Conservation (phyloP, 352 stramenopile species). For the Phytophthora pinifolia region DNA sequence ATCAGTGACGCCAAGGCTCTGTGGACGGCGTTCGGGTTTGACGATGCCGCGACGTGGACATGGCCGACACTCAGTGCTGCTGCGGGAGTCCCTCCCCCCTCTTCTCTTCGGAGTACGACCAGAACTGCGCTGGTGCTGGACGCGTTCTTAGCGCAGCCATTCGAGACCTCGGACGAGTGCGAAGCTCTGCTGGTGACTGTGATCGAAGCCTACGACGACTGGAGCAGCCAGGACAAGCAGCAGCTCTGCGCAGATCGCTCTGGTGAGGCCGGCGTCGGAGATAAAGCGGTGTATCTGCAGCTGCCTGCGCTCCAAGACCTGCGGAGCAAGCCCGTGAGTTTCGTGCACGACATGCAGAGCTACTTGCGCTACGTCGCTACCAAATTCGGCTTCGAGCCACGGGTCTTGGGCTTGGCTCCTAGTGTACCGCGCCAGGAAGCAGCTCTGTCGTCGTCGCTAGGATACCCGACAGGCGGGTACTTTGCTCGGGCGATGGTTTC, state of each 20-base stretch:
- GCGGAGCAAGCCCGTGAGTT: slow-evolving; percentile 19
- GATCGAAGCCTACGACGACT: slow-evolving; percentile 19
- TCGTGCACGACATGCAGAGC: slow-evolving; percentile 43
- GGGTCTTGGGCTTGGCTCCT: slow-evolving; percentile 25
- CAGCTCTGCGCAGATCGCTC: slow-evolving; percentile 17
- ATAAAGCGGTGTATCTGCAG: slow-evolving; percentile 31
- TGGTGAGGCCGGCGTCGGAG: slow-evolving; percentile 25
- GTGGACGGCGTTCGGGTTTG: slow-evolving; percentile 29
- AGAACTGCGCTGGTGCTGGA: slow-evolving; percentile 47
- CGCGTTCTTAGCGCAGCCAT: slow-evolving; percentile 53
- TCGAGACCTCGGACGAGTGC: slow-evolving; percentile 30
- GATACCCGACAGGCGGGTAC: slow-evolving; percentile 27
- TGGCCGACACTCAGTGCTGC: slow-evolving; percentile 20
- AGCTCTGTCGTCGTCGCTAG: not conserved
- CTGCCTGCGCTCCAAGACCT: slow-evolving; percentile 36
- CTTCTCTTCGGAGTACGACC: slow-evolving; percentile 17
- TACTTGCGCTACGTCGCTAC: slow-evolving; percentile 56
- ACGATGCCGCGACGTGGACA: slow-evolving; percentile 25
- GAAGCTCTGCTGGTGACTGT: slow-evolving; percentile 26
- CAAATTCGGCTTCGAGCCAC: slow-evolving; percentile 56
- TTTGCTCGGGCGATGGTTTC: slow-evolving; percentile 27
- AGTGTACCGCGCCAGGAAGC: slow-evolving; percentile 3
- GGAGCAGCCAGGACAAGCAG: slow-evolving; percentile 30
- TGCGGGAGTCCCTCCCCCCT: slow-evolving; percentile 8
- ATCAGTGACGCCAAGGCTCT: slow-evolving; percentile 22